phyloP scores from a whole-genome alignment of 495 filamentous ascomycete species.

The Neurospora tetraspora region DNA sequence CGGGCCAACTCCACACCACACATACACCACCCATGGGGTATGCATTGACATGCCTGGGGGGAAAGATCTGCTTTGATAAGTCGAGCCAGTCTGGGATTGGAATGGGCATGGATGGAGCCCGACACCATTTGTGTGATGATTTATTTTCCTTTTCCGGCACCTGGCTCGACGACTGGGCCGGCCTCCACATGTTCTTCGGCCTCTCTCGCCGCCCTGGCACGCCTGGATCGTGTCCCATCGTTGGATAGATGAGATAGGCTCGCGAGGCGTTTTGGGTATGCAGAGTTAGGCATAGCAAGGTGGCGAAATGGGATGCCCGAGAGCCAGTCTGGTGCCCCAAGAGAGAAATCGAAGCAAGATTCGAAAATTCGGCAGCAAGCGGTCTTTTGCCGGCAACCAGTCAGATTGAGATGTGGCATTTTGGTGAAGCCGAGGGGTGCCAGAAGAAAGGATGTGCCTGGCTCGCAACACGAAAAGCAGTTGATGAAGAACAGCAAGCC shows the following conservation, averaged over 20 bases:
- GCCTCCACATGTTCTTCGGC: neutral
- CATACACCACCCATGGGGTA: slow-evolving; percentile 32
- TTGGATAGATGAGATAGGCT: neutral
- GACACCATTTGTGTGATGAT: slow-evolving; percentile 21
- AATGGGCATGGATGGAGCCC: slow-evolving; percentile 28
- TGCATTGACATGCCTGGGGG: slow-evolving; percentile 29
- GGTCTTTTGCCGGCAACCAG: slow-evolving; percentile 20
- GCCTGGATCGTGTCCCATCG: neutral
- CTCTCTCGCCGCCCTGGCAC: neutral
- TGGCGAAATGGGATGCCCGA: slow-evolving; percentile 34
- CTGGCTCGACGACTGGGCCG: neutral
- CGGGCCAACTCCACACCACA: slow-evolving; percentile 48
- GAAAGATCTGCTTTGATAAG: slow-evolving; percentile 38
- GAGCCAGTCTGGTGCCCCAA: slow-evolving; percentile 28
- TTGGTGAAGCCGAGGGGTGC: slow-evolving; percentile 12
- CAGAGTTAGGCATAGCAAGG: slow-evolving; percentile 32
- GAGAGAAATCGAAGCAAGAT: slow-evolving; percentile 11
- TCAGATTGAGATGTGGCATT: slow-evolving; percentile 13
- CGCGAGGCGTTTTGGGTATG: slow-evolving; percentile 20
- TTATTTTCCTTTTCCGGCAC: slow-evolving; percentile 12
- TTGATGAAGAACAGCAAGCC: slow-evolving; percentile 9
- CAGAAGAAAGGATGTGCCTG: slow-evolving; percentile 29
- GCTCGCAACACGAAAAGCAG: slow-evolving; percentile 16
- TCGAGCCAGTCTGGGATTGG: slow-evolving; percentile 27
- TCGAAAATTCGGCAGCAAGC: slow-evolving; percentile 13